phyloP scores from a whole-genome alignment of 352 stramenopile species.

The Pythium biforme region DNA sequence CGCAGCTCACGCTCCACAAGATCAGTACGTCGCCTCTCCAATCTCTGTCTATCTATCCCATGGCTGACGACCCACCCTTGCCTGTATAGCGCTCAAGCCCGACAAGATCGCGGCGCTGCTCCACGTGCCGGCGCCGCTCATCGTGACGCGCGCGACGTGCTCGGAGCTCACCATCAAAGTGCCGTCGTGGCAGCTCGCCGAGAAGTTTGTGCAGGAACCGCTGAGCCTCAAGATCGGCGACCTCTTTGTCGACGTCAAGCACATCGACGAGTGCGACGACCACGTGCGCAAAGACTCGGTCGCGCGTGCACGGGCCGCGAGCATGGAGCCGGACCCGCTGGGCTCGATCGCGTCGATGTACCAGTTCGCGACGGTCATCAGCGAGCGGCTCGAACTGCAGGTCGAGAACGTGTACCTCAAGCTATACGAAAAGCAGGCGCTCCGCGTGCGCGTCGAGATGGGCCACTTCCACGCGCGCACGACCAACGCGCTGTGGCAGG shows the following conservation, averaged over 20 bases:
- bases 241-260: conserved; percentile 51
- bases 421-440: conserved; percentile 39
- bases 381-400: conserved; percentile 44
- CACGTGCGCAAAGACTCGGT: conserved; percentile 34
- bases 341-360: conserved; percentile 64
- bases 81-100: conserved; percentile 51
- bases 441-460: conserved; percentile 42
- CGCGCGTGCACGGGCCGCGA: conserved; percentile 33
- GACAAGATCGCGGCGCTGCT: conserved; percentile 52
- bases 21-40: conserved; percentile 35
- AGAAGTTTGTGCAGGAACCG: conserved; percentile 59
- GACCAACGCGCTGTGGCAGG: conserved; percentile 64
- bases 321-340: conserved; percentile 54
- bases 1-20: conserved; percentile 46
- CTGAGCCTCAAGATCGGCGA: conserved; percentile 47
- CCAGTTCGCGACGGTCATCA: conserved; percentile 51
- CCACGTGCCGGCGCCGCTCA: conserved; percentile 40
- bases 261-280: conserved; percentile 46
- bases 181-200: conserved; percentile 48
- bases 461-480: conserved; percentile 47
- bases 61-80: no score
- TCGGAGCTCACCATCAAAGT: conserved; percentile 55
- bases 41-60: not conserved
- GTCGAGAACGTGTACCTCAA: conserved; percentile 57
- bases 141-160: conserved; percentile 54